Conservation (phyloP, 768 basidiomycete species). For the Agrocybe pediades region DNA sequence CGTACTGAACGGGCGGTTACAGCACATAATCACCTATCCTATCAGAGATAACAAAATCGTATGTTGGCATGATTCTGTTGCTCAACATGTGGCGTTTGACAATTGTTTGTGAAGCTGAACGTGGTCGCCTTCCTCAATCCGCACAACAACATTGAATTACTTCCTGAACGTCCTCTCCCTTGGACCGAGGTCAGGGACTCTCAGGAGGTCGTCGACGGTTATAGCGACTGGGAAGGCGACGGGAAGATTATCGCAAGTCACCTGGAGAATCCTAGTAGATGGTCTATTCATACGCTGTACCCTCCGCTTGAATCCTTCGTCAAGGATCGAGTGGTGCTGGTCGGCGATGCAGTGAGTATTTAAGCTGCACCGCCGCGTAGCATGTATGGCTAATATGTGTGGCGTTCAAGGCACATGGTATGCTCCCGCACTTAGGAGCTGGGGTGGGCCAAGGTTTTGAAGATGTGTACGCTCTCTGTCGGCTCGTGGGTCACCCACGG, state of each 20-base stretch:
- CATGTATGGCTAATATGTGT: not conserved
- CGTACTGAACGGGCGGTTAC: not conserved
- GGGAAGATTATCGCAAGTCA: constrained; percentile 39
- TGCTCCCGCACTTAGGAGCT: constrained; percentile 57
- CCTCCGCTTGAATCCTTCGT: constrained; percentile 47
- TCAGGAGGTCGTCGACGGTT: constrained; percentile 42
- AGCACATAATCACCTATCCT: constrained; percentile 56
- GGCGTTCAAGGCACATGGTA: constrained; percentile 47
- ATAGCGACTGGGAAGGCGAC: constrained; percentile 45
- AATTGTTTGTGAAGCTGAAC: constrained; percentile 36
- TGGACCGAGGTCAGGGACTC: constrained; percentile 43
- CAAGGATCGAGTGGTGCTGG: constrained; percentile 44
- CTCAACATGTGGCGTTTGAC: not conserved
- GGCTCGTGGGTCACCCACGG: constrained; percentile 45
- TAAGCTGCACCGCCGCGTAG: not conserved
- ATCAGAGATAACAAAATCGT: constrained; percentile 44
- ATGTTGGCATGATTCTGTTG: constrained; percentile 10
- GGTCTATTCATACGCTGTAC: constrained; percentile 48
- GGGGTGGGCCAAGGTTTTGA: constrained; percentile 62
- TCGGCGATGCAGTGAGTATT: constrained; percentile 49
- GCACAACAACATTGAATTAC: not conserved
- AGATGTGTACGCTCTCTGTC: constrained; percentile 47
- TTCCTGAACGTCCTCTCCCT: constrained; percentile 10
- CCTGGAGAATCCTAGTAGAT: constrained; percentile 46
- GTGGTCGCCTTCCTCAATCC: constrained; percentile 31